Percentiles rank a stretch among this genome's conserved stretches.
Conservation (phyloP, 129 eudicot genomes). For the Centaurea solstitialis region DNA sequence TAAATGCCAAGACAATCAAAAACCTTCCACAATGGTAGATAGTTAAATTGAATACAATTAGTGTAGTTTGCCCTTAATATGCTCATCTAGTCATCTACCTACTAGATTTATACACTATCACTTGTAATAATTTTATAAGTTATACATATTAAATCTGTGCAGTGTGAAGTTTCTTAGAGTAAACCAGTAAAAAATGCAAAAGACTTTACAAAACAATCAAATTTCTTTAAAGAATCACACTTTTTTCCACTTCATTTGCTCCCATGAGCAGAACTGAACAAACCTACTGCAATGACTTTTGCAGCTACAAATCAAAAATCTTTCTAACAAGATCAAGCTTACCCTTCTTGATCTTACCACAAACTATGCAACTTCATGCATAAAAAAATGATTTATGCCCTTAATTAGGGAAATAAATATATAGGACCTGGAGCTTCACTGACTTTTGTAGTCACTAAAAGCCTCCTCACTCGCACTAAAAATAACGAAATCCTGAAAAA, state of each 20-base stretch:
- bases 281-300: slow-evolving; percentile 9
- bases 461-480: slow-evolving; percentile 19
- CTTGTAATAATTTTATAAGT: too few relatives aligned
- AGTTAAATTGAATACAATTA: too few relatives aligned
- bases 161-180: neutral
- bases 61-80: too few relatives aligned
- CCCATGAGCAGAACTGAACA: slow-evolving; percentile 13
- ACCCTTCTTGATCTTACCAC: slow-evolving; percentile 23
- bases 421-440: slow-evolving; percentile 12
- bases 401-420: slow-evolving; percentile 13
- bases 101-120: too few relatives aligned
- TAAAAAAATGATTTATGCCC: slow-evolving; percentile 15
- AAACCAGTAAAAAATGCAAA: neutral
- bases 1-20: too few relatives aligned
- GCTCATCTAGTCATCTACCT: too few relatives aligned
- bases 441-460: slow-evolving; percentile 22
- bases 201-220: slow-evolving; percentile 11
- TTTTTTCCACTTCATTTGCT: slow-evolving; percentile 14
- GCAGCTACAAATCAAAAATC: slow-evolving; percentile 8
- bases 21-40: too few relatives aligned
- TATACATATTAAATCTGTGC: too few relatives aligned
- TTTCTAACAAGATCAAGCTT: slow-evolving; percentile 28
- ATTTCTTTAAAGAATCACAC: slow-evolving; percentile 9
- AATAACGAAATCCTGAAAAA: slow-evolving; percentile 13
- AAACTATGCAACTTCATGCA: slow-evolving; percentile 25